A percentile compares a stretch with the other conserved stretches of the same genome.
Conservation (phyloP, 345 rosid genomes). For the Pugionium cornutum region DNA sequence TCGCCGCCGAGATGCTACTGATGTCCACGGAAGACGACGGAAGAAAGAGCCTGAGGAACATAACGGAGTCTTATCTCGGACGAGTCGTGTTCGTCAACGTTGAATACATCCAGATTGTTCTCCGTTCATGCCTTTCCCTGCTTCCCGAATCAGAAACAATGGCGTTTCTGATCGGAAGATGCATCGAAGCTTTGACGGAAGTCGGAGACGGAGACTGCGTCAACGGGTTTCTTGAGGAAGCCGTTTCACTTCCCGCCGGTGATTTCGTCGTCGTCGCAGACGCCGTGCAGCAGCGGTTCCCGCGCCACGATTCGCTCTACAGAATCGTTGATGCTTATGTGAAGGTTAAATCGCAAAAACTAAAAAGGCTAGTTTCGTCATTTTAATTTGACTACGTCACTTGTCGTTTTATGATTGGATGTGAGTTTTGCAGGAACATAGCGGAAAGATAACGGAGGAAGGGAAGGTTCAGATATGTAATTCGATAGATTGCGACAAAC, state of each 20-base stretch:
- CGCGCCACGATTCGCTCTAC: conserved; percentile 67
- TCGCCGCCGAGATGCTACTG: conserved; percentile 67
- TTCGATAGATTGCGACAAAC: conserved; percentile 69
- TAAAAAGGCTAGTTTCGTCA: conserved; percentile 16
- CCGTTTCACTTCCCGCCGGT: conserved; percentile 46
- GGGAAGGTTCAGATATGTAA: conserved; percentile 61
- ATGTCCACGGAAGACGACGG: conserved; percentile 49
- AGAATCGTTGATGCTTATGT: conserved; percentile 66
- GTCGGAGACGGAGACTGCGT: conserved; percentile 45
- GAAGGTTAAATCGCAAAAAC: conserved; percentile 46
- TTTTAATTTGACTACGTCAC: not conserved
- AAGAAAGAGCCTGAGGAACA: conserved; percentile 47
- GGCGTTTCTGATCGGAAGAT: conserved; percentile 56
- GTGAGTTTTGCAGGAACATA: conserved; percentile 43
- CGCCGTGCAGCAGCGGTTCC: conserved; percentile 53
- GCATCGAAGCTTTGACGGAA: conserved; percentile 51
- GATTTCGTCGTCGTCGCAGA: conserved; percentile 55
- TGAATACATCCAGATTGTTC: conserved; percentile 51
- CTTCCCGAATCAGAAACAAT: conserved; percentile 82
- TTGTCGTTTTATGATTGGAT: conserved; percentile 1
- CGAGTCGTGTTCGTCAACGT: conserved; percentile 44
- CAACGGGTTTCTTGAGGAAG: conserved; percentile 49
- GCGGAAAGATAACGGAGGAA: conserved; percentile 60
- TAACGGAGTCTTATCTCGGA: conserved; percentile 68
- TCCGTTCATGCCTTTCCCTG: conserved; percentile 58